Base-by-base conservation (phyloP, 441 rosid genomes). In the Erysimum pusillum region DNA sequence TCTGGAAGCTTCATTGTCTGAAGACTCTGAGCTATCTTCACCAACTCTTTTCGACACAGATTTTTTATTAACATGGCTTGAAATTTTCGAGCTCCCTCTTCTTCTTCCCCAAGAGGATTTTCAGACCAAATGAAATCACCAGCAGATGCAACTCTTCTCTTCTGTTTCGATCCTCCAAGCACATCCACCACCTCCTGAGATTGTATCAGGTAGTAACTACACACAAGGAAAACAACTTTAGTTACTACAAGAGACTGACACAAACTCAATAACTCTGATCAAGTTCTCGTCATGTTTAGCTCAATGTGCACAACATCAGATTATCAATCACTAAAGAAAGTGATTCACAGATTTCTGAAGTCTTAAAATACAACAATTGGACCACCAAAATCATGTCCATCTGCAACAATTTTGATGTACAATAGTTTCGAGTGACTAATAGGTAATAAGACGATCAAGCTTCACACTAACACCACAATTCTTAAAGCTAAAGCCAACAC, bases 201-300 rank as follows among this genome's bases (percentile, higher is more conserved):
- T 73, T 39, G 90, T 64, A 75, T 87, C 93, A 20, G 93, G 93
- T 75, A 89, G 70, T 34, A 82, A 68, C 93, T 89, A 85, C 71
- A 77, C 31, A 51, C 39, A 62, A 49, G 53, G 9, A 22, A 15
- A 54, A 38, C 49, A 73, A 18, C 69, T 57, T 9, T 17, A 13
- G 46, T 18, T 53, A 63, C 25, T 7, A 52, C 53, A 12, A 52
- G 5, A 31, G 54, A 52, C 22, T 28, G 6, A 64, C 41, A 57
- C n/a, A 44, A 14, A 39, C 42, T 38, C 3, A 41, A 20, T 3
- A 7, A 51, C 3, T 8, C 67, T 18, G 25, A 71, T 65, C 41
- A 65, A 35, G 42, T 56, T 64, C 64, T 64, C 34, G 2, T 18
- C 63, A 3, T 51, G 18, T 5, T 71, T 9, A 71, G 36, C 25